Conservation (phyloP, 768 basidiomycete genomes). For the Phanerodontia chrysosporium region DNA sequence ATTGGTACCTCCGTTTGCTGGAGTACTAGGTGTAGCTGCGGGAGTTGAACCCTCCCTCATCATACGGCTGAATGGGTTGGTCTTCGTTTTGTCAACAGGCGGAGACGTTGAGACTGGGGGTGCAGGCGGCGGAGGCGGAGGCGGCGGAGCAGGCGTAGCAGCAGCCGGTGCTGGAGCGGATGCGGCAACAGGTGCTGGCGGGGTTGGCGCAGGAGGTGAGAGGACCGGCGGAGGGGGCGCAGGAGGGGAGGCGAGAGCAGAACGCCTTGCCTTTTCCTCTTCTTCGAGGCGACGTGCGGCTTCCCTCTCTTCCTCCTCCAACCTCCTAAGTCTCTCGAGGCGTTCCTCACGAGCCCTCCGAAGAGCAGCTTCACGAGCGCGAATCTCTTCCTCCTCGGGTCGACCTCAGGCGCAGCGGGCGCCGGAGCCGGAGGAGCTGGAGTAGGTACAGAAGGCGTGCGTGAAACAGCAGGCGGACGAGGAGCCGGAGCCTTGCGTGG, state of each 20-base stretch:
- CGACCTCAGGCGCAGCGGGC: slow-evolving; percentile 45
- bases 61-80: slow-evolving; percentile 79
- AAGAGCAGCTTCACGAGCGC: slow-evolving; percentile 66
- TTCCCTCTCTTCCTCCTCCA: slow-evolving; percentile 66
- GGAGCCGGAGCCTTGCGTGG: slow-evolving; percentile 32
- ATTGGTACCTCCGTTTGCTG: slow-evolving; percentile 54
- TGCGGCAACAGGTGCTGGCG: no score
- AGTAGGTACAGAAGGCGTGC: slow-evolving; percentile 7
- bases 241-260: slow-evolving; percentile 26
- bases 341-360: slow-evolving; percentile 72
- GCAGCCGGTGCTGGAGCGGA: slow-evolving; percentile 28
- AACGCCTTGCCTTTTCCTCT: slow-evolving; percentile 29
- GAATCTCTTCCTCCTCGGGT: slow-evolving; percentile 73
- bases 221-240: slow-evolving; percentile 42
- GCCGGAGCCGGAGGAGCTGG: slow-evolving; percentile 29
- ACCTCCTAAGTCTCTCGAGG: slow-evolving; percentile 58
- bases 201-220: slow-evolving; percentile 40
- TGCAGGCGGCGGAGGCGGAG: slow-evolving; percentile 29
- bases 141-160: slow-evolving; percentile 36
- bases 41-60: slow-evolving; percentile 43
- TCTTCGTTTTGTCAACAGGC: slow-evolving; percentile 49
- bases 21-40: slow-evolving; percentile 29
- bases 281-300: slow-evolving; percentile 46
- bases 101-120: slow-evolving; percentile 23
- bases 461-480: slow-evolving; percentile 25